Conservation (phyloP, 345 rosid genomes). For the Dipteronia dyeriana region DNA sequence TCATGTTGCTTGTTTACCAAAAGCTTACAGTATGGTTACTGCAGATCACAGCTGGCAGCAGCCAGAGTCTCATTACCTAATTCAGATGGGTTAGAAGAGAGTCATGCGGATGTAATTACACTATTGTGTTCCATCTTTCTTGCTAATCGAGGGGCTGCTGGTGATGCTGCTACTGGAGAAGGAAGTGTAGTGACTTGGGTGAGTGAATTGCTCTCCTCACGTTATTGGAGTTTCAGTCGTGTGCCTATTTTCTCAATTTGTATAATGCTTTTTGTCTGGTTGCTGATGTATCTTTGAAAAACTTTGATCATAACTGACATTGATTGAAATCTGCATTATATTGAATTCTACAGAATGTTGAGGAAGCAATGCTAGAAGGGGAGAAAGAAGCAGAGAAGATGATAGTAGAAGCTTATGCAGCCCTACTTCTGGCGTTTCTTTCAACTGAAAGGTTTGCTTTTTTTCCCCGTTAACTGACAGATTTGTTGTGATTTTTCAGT, state of each 20-base stretch:
- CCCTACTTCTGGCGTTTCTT: constrained; percentile 93
- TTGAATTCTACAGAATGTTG: constrained; percentile 56
- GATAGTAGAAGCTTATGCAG: constrained; percentile 97
- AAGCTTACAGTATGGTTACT: constrained; percentile 16
- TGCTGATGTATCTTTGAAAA: constrained; percentile 6
- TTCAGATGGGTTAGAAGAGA: constrained; percentile 51
- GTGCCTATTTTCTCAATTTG: background rate
- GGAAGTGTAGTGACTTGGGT: constrained; percentile 59
- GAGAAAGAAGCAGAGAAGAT: constrained; percentile 99
- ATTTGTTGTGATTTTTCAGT: background rate
- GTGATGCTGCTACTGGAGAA: constrained; percentile 64
- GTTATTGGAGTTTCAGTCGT: background rate
- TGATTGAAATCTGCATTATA: constrained; percentile 11
- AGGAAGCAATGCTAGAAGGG: constrained; percentile 75
- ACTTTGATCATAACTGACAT: background rate
- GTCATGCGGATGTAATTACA: constrained; percentile 60
- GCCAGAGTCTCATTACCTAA: constrained; percentile 54
- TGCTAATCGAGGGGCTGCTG: constrained; percentile 66
- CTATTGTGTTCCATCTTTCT: constrained; percentile 84
- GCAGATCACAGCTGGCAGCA: constrained; percentile 83
- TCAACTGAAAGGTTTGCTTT: constrained; percentile 82
- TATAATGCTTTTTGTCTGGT: background rate
- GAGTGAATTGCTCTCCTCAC: constrained; percentile 31
- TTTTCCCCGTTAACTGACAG: background rate
- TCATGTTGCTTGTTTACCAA: background rate